Evolutionary conservation across 495 filamentous ascomycete genomes (phyloP).

Genomic region (Hypoxylon lienhwacheense): DNA sequence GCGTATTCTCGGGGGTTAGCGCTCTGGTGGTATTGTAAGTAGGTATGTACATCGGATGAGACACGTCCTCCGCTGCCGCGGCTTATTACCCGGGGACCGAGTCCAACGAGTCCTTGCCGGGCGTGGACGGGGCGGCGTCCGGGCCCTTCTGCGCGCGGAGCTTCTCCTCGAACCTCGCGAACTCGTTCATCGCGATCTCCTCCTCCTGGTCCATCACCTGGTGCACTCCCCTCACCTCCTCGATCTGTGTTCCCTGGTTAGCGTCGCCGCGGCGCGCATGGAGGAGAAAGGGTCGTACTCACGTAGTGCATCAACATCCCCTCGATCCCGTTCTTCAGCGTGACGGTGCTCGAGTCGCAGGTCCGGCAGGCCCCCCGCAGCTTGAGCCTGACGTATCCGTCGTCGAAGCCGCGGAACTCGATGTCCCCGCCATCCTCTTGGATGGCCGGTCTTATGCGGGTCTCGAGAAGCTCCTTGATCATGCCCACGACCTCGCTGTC

Average conservation of each 20-base stretch:
- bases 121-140: conserved; percentile 55
- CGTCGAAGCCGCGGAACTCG: conserved; percentile 85
- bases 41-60: conserved; percentile 35
- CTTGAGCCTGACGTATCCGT: conserved; percentile 84
- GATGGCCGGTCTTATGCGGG: conserved; percentile 88
- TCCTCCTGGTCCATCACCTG: conserved; percentile 93
- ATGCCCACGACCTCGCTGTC: conserved; percentile 93
- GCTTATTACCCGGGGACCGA: conserved; percentile 54
- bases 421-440: conserved; percentile 98
- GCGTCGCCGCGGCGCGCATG: not conserved
- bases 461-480: conserved; percentile 99
- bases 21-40: no score
- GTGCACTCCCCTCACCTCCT: conserved; percentile 90
- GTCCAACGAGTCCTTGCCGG: conserved; percentile 69
- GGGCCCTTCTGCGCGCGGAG: conserved; percentile 71
- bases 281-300: conserved; percentile 26
- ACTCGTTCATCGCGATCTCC: conserved; percentile 84
- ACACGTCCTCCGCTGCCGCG: conserved; percentile 11
- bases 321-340: conserved; percentile 95
- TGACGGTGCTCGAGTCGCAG: conserved; percentile 94
- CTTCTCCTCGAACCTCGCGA: conserved; percentile 96
- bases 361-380: conserved; percentile 90
- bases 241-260: conserved; percentile 63
- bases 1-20: conserved; percentile 18
- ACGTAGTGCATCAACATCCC: conserved; percentile 85